These are phyloP conservation scores for Melanomma pulvis-pyrius DNA, from an alignment of 495 filamentous ascomycete species.

Conservation along the genomic window DNA sequence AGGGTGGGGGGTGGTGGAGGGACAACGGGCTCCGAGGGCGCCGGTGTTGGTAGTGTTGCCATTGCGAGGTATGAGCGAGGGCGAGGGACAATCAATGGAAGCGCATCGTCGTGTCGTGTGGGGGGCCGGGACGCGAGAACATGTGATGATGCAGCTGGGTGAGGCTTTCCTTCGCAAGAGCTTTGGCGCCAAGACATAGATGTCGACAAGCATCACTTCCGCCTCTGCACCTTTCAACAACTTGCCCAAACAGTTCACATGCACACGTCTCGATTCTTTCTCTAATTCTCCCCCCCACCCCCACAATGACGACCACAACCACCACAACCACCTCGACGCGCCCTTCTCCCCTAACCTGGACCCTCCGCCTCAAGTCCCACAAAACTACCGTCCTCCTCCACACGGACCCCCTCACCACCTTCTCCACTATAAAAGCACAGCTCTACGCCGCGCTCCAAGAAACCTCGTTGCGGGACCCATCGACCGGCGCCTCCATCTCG, in stretches of 20 bases:
- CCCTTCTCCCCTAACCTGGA: slow-evolving; percentile 54
- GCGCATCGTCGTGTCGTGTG: neutral
- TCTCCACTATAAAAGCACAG: slow-evolving; percentile 63
- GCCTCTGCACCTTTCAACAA: too few species aligned
- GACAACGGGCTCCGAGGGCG: neutral
- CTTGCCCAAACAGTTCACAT: too few species aligned
- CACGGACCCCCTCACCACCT: slow-evolving; percentile 61
- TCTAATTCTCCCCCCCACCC: neutral
- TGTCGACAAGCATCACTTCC: too few species aligned
- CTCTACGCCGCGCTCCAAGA: slow-evolving; percentile 59
- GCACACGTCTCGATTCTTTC: neutral
- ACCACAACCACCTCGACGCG: slow-evolving; percentile 35
- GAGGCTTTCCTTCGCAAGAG: too few species aligned
- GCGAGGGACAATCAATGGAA: neutral
- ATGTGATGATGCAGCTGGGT: too few species aligned
- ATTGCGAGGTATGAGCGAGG: neutral
- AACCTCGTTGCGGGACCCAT: slow-evolving; percentile 40
- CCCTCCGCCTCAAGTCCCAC: slow-evolving; percentile 77
- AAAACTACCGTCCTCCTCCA: slow-evolving; percentile 77
- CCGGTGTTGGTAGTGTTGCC: neutral
- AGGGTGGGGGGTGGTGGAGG: neutral
- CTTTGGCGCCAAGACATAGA: too few species aligned
- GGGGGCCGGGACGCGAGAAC: too few species aligned
- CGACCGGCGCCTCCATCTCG: slow-evolving; percentile 23
- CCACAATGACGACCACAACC: slow-evolving; percentile 7